Percentiles rank a stretch among this genome's conserved stretches.
Evolutionary conservation across 163 green algal species (phyloP).

Genomic region (Scenedesmus sp.): DNA sequence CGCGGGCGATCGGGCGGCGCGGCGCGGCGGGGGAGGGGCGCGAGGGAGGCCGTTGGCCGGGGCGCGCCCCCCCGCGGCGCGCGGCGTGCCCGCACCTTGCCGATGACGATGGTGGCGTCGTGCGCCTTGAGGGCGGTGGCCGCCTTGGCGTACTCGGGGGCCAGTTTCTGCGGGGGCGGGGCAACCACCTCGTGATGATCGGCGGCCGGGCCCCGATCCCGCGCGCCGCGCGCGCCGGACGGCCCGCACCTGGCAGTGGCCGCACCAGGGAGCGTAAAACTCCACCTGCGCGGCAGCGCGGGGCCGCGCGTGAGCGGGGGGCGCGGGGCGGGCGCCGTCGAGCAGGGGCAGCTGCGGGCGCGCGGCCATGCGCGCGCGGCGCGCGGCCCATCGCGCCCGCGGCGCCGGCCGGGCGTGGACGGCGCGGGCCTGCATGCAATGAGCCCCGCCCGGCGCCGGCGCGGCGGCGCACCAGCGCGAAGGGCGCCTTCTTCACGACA

Average conservation of each 20-base stretch:
- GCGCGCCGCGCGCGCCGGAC: too few relatives aligned
- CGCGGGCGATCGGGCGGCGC: too few relatives aligned
- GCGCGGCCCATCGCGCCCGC: too few relatives aligned
- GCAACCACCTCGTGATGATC: neutral
- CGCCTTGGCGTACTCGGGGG: constrained; percentile 79
- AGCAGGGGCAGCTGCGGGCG: neutral
- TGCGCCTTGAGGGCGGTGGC: constrained; percentile 73
- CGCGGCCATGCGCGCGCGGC: too few relatives aligned
- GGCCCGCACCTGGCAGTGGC: constrained; percentile 83
- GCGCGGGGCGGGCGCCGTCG: neutral
- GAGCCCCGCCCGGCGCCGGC: neutral
- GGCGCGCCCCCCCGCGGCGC: neutral
- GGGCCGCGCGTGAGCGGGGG: neutral
- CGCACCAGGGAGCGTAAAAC: constrained; percentile 88
- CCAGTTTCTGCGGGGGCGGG: constrained; percentile 53
- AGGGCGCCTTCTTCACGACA: constrained; percentile 59
- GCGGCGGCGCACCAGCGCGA: constrained; percentile 62
- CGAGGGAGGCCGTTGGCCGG: neutral
- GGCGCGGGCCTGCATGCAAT: neutral
- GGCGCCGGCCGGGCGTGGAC: neutral
- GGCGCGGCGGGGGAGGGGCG: too few relatives aligned
- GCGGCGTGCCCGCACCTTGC: constrained; percentile 65
- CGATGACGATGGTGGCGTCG: constrained; percentile 69
- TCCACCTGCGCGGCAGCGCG: constrained; percentile 65
- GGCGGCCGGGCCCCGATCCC: too few relatives aligned